phyloP scores from a whole-genome alignment of 345 rosid species.

The Sisymbrium altissimum region DNA sequence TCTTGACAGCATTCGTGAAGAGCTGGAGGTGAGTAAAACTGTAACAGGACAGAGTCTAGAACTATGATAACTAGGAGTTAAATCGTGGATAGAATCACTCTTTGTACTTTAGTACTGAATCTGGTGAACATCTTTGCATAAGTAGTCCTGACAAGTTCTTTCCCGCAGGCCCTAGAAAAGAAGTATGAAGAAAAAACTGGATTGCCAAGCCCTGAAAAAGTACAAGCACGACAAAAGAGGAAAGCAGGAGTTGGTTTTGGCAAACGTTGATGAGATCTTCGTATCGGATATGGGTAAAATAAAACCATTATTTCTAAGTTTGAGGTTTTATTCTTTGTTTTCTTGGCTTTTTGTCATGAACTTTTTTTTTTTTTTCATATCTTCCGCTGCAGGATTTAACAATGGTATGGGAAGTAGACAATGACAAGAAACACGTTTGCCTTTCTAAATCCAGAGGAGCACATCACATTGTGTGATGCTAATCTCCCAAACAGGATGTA shows the following conservation, averaged over 20 bases:
- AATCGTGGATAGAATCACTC: background rate
- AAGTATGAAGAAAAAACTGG: constrained; percentile 78
- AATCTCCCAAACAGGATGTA: constrained; percentile 14
- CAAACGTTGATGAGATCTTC: constrained; percentile 41
- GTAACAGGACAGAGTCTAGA: background rate
- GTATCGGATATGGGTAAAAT: constrained; percentile 14
- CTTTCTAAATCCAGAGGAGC: constrained; percentile 18
- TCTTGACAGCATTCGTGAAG: constrained; percentile 55
- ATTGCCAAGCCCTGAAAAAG: constrained; percentile 69
- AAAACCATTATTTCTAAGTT: background rate
- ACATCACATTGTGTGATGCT: constrained; percentile 1
- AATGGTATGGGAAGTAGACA: constrained; percentile 4
- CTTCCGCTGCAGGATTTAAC: constrained; percentile 17
- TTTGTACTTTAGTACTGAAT: background rate
- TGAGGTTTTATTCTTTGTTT: constrained; percentile 1
- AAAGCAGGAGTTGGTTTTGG: constrained; percentile 87
- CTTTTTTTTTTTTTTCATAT: background rate
- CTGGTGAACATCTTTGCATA: background rate
- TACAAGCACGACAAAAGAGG: constrained; percentile 48
- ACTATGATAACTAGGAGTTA: constrained; percentile 4
- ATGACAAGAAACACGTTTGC: constrained; percentile 4
- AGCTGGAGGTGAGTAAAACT: constrained; percentile 61
- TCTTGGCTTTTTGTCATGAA: constrained; percentile 3
- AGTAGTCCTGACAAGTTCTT: constrained; percentile 21
- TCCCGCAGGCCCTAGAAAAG: constrained; percentile 68